Evolutionary conservation across 2,329 filamentous ascomycete species (phyloP), one percentile per base, ranked within the genome.

Genomic region (Didymella sp.): DNA sequence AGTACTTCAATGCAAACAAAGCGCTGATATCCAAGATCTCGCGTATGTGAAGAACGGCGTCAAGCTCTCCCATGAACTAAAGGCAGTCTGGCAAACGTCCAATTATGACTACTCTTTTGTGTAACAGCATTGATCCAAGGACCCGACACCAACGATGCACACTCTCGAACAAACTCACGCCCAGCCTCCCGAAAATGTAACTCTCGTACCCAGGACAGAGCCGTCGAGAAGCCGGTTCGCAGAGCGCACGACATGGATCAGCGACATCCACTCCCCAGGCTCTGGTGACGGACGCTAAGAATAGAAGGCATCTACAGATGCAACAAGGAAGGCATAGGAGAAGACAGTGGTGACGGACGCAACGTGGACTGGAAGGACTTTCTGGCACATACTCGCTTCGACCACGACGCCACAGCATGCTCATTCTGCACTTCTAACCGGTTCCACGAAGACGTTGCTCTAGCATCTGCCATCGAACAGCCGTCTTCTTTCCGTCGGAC

Each of bases 1-100:
- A 59, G 45, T 43, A 37, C 21, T 51, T 54, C 51, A 65, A 56
- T 54, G 46, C 35, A 19, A 48, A 47, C 15, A 13, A 15, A 33
- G 12, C 3, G 15, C 12, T 21, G 3, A 2, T 25, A 41, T 41
- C 33, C 50, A 53, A 13, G 8, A 25, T 21, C 27, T 6, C 9
- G 4, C 15, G 30, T 33, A 9, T 9, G 25, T 27, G 25, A 27
- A 5, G 5, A 27, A 27, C 9, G 25, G 25, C 25, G 25, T 27
- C 5, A 9, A 27, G 25, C 25, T n/a, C n/a, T n/a, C n/a, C n/a
- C n/a, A n/a, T n/a, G n/a, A n/a, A n/a, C n/a, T n/a, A n/a, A n/a
- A n/a, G n/a, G n/a, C n/a, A n/a, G n/a, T n/a, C n/a, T n/a, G n/a
- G n/a, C n/a, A n/a, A n/a, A n/a, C n/a, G n/a, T n/a, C n/a, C n/a